Base-by-base conservation (phyloP, 2,329 filamentous ascomycete genomes). In the Rutstroemia sp. region DNA sequence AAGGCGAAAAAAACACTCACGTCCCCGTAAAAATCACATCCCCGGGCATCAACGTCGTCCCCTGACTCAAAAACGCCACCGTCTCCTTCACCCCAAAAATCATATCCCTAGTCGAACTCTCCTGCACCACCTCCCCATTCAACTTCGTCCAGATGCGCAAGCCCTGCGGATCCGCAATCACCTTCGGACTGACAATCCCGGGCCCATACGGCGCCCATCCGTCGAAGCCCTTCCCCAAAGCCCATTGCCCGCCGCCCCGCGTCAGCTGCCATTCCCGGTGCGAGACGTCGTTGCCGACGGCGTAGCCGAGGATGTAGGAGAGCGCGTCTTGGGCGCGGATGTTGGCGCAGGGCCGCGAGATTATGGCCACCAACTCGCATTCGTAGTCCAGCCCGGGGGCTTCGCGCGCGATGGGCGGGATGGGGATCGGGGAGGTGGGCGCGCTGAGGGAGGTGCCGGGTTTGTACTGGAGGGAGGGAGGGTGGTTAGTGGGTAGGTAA, bases 271-370 rank as follows among this genome's bases (percentile, higher is more conserved):
- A 91, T 62, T 89, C 86, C 42, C 88, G 82, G 71, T 90, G 87
- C 10, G 85, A 89, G n/a, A 92, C 80, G 69, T 92, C 88, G 71
- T 92, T 88, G 54, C 87, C 86, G 37, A 88, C 79, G 2, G 83
- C 77, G 67, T 91, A 92, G 5, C 88, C 88, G 2, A 90, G 75
- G 2, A 92, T 85, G 65, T 88, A 85, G 52, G 85, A 74, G n/a
- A 91, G 73, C 0, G 88, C 88, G 21, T 80, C 71, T 1, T 75
- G 74, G 71, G 88, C 85, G 1, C 81, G 70, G 12, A 92, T 83
- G 66, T 90, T 78, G 45, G 74, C 72, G 58, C 83, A 86, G 58
- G 79, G 74, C 70, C 84, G 86, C 23, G 86, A 86, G 60, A 92
- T 89, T 8, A 92, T 75, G 39, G 83, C 77, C 14, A 90, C 85